Conservation (phyloP, 192 early-diverging fungal species). For the Backusella sp. region DNA sequence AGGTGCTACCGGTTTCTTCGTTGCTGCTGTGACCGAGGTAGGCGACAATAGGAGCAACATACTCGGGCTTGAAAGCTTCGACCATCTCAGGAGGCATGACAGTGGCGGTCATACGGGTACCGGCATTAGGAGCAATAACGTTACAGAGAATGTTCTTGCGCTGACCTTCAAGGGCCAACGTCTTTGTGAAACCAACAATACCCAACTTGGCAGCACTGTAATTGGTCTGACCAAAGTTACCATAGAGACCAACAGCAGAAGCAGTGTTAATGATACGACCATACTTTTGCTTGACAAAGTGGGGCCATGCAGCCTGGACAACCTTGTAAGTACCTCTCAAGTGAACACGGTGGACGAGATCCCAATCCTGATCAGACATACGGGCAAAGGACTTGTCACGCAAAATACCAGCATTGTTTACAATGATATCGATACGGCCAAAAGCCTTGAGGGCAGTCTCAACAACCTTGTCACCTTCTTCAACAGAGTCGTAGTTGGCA, state of each 20-base stretch:
- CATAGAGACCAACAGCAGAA: slow-evolving; percentile 92
- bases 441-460: slow-evolving; percentile 87
- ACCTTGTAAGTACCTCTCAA: slow-evolving; percentile 93
- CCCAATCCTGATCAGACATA: slow-evolving; percentile 94
- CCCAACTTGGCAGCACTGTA: slow-evolving; percentile 80
- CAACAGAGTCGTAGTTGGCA: slow-evolving; percentile 92
- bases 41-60: slow-evolving; percentile 91
- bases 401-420: slow-evolving; percentile 98
- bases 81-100: slow-evolving; percentile 95
- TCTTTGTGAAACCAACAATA: slow-evolving; percentile 84
- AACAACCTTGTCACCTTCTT: slow-evolving; percentile 93
- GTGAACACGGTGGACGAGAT: slow-evolving; percentile 88
- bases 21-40: slow-evolving; percentile 84
- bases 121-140: slow-evolving; percentile 96
- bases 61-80: slow-evolving; percentile 94
- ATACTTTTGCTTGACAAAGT: slow-evolving; percentile 91
- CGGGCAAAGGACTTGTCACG: slow-evolving; percentile 92
- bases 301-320: slow-evolving; percentile 93
- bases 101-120: slow-evolving; percentile 97
- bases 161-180: slow-evolving; percentile 90
- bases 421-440: slow-evolving; percentile 77
- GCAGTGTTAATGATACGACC: slow-evolving; percentile 94
- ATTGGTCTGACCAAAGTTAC: slow-evolving; percentile 74
- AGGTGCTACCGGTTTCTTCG: slow-evolving; percentile 80
- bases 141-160: slow-evolving; percentile 91